Evolutionary conservation across 768 basidiomycete genomes (phyloP).

Genomic region (Boletales sp.): DNA sequence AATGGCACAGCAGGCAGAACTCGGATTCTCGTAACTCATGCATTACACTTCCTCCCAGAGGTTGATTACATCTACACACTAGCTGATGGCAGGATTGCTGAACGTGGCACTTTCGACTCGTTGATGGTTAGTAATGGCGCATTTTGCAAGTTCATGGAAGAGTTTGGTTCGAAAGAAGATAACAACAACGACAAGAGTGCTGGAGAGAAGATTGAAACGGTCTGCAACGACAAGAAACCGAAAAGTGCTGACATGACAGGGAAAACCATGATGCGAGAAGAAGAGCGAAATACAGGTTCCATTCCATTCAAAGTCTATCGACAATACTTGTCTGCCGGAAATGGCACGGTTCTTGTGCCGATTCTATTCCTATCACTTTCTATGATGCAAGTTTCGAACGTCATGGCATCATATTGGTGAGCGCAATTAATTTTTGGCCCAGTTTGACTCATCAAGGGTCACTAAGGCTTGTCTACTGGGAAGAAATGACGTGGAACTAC

Average conservation of each 20-base stretch:
- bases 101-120: conserved; percentile 74
- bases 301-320: conserved; percentile 30
- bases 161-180: conserved; percentile 73
- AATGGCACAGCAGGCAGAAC: conserved; percentile 66
- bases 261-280: conserved; percentile 70
- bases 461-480: conserved; percentile 74
- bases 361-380: conserved; percentile 56
- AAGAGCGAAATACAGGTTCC: conserved; percentile 79
- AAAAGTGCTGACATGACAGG: conserved; percentile 36
- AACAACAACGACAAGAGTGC: conserved; percentile 34
- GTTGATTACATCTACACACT: conserved; percentile 86
- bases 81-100: conserved; percentile 71
- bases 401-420: conserved; percentile 75
- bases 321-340: conserved; percentile 66
- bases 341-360: conserved; percentile 63
- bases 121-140: conserved; percentile 61
- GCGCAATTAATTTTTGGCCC: conserved; percentile 14
- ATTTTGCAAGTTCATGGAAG: conserved; percentile 70
- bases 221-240: conserved; percentile 33
- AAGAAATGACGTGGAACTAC: conserved; percentile 48
- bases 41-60: conserved; percentile 82
- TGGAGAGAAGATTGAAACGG: conserved; percentile 30
- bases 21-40: conserved; percentile 87
- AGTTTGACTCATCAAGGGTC: neutral
- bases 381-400: conserved; percentile 64